Evolutionary conservation across 192 early-diverging fungal genomes (phyloP), one percentile per base, ranked within the genome.

Genomic region (Podochytrium sp.): DNA sequence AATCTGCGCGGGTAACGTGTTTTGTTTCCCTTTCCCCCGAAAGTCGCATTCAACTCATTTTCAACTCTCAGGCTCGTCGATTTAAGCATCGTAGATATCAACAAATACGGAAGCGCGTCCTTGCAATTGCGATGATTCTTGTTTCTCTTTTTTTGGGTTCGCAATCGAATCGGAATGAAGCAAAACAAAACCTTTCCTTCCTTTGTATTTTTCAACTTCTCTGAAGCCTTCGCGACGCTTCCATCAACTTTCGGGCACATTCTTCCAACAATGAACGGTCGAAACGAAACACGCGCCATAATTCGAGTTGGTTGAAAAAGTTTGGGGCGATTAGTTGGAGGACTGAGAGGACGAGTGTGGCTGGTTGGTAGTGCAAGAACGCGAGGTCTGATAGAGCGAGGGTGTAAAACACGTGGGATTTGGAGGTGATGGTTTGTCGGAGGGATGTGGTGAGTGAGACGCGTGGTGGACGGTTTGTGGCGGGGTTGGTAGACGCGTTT

Each of bases 11-110:
- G 63, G 63, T 65, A 1, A 61, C 18, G 7, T 65, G 30, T 1
- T 50, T 12, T 47, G 23, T 32, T 41, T 4, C 6, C 33, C 18
- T 41, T 1, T 65, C 5, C 25, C 32, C 18, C 49, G 30, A 0
- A 30, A n/a, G 20, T 65, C n/a, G n/a, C n/a, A n/a, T n/a, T n/a
- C n/a, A n/a, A n/a, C n/a, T 27, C 20, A 12, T 6, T 25, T 56
- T 29, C 18, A 29, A 61, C 32, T 47, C 34, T 51, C 66, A 68
- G 66, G 27, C 52, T 68, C 4, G 66, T 68, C 30, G 66, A 68
- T n/a, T 40, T 68, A 37, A 35, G 35, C 23, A 38, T 68, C 6
- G 52, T 68, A 7, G 66, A 68, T 49, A 29, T 68, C 32, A 68
- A 68, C 50, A 68, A 68, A 49, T 37, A 62, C 35, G 60, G 55